Base-by-base conservation (phyloP, 352 stramenopile species). In the Pythium diclinum region DNA sequence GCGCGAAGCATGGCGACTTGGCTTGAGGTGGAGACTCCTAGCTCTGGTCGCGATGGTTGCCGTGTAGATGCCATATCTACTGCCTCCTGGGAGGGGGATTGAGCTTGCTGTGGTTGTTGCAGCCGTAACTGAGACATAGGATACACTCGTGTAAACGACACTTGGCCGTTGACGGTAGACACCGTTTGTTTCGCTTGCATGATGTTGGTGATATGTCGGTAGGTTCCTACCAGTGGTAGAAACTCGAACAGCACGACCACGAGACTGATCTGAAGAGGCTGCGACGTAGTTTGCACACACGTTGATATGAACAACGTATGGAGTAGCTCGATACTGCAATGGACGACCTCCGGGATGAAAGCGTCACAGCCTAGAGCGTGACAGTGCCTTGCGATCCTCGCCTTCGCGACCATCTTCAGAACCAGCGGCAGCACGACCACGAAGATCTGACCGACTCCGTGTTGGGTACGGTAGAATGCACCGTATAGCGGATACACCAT, bases 251-350 rank as follows among this genome's bases (percentile, higher is more conserved):
- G 4, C 14, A 55, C 25, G 10, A 63, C 17, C 6, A 46, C 30
- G 19, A 55, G 23, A 3, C 28, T 19, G 19, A 47, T 55, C 9
- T 28, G 40, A 53, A 55, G 7, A 7, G 21, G 28, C 14, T 25
- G n/a, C 30, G 3, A 28, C 5, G 56, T 32, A 0, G 56, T 63
- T 19, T 63, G 56, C 10, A 63, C 19, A 23, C 56, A 63, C 25
- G 25, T 40, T 6, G 32, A 28, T 11, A 63, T 19, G n/a, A 55
- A 63, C 21, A 55, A 28, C 8, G 56, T 36, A 23, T 63, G 56
- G 17, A 49, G 16, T 10, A 63, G 13, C 42, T 63, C 56, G 14
- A 55, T 47, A 13, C 30, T 23, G 38, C 16, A 46, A 10, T 55
- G 40, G 5, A 30, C 40, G 3, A 55, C 5, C 13, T 55, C 56